These are phyloP conservation scores for Canavalia gladiata DNA, from an alignment of 306 rosid genomes.

Conservation along the genomic window DNA sequence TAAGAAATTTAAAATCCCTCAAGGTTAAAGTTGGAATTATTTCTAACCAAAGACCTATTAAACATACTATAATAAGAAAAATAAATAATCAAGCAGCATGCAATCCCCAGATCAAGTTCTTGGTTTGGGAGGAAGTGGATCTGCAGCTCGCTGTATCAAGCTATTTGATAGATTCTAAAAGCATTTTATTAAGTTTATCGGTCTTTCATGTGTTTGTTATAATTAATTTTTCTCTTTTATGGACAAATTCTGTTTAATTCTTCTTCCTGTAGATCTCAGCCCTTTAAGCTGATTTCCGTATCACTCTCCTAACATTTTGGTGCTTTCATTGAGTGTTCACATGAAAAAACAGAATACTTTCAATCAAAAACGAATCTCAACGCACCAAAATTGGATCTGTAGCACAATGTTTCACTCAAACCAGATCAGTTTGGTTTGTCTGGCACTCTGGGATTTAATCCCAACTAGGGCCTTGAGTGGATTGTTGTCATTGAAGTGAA, in stretches of 20 bases:
- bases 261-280: not conserved
- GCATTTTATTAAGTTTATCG: not conserved
- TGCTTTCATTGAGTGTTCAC: not conserved
- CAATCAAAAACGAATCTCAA: not conserved
- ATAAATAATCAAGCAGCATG: constrained; percentile 22
- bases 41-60: not conserved
- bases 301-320: not conserved
- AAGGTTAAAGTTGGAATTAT: constrained; percentile 12
- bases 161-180: not conserved
- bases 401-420: not conserved
- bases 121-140: not conserved
- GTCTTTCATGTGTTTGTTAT: not conserved
- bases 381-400: not conserved
- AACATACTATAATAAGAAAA: not conserved
- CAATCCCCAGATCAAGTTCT: constrained; percentile 24
- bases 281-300: not conserved
- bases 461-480: not conserved
- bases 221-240: not conserved
- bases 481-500: not conserved
- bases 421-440: not conserved
- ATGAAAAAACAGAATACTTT: not conserved
- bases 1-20: not conserved
- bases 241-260: no score
- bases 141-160: not conserved
- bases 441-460: not conserved